Percentiles rank a stretch among this genome's conserved stretches.
These are phyloP conservation scores for Sporothrix sp. DNA, from an alignment of 2,329 filamentous ascomycete genomes.

Conservation along the genomic window DNA sequence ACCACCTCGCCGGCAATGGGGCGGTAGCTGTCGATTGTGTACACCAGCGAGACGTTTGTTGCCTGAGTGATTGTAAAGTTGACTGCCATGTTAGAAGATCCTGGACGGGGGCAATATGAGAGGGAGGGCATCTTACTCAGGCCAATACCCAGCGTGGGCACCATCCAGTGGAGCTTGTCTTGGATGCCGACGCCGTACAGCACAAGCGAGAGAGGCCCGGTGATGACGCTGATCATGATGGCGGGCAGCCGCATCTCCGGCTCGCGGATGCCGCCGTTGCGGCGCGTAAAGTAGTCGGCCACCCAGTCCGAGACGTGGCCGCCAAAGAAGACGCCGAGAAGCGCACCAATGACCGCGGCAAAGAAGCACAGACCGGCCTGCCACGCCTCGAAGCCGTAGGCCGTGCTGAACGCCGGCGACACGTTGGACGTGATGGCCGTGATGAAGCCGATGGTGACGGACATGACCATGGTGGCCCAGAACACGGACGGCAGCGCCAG, in stretches of 20 bases:
- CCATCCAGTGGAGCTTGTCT: slow-evolving; percentile 43
- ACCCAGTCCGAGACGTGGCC: slow-evolving; percentile 38
- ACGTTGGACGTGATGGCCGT: slow-evolving; percentile 47
- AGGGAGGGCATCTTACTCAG: too few species aligned
- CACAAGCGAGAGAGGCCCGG: slow-evolving; percentile 36
- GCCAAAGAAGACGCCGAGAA: slow-evolving; percentile 40
- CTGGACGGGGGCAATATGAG: too few species aligned
- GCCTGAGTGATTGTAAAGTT: slow-evolving; percentile 47
- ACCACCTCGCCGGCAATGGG: slow-evolving; percentile 48
- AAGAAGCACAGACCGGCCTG: slow-evolving; percentile 44
- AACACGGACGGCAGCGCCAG: slow-evolving; percentile 42
- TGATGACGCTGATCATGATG: slow-evolving; percentile 40
- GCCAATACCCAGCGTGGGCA: slow-evolving; percentile 43
- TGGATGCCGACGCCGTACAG: slow-evolving; percentile 40
- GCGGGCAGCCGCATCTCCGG: slow-evolving; percentile 48
- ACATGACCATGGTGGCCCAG: slow-evolving; percentile 45
- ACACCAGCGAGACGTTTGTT: slow-evolving; percentile 46
- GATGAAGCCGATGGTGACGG: slow-evolving; percentile 43
- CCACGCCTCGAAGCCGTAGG: slow-evolving; percentile 36
- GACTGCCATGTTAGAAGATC: slow-evolving; percentile 28
- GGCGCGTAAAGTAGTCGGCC: slow-evolving; percentile 38
- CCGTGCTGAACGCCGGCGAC: slow-evolving; percentile 30
- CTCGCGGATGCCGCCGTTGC: slow-evolving; percentile 46
- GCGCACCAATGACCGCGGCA: slow-evolving; percentile 36
- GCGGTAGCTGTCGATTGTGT: slow-evolving; percentile 48